Evolutionary conservation across 1,284 basidiomycete genomes (phyloP).

Genomic region (Stygiomarasmius scandens): DNA sequence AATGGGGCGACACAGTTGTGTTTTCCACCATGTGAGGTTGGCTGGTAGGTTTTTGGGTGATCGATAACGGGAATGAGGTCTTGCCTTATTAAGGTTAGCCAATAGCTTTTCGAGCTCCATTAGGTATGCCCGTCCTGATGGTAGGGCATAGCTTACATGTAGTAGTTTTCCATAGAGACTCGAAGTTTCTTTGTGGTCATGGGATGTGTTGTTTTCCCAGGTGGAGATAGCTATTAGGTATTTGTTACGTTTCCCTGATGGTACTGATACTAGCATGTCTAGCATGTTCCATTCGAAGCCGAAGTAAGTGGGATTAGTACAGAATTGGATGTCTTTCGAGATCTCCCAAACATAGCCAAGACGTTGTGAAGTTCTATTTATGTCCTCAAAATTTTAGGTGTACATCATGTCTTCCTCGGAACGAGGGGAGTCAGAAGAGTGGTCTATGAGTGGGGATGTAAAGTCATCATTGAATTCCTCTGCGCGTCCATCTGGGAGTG

Average conservation of each 20-base stretch:
- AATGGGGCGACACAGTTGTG: slow-evolving; percentile 18
- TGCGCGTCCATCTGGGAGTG: slow-evolving; percentile 17
- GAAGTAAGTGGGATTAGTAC: slow-evolving; percentile 25
- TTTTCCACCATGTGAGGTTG: slow-evolving; percentile 44
- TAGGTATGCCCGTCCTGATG: slow-evolving; percentile 34
- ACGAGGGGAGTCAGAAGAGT: slow-evolving; percentile 2
- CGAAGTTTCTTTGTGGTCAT: slow-evolving; percentile 27
- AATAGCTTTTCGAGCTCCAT: slow-evolving; percentile 32
- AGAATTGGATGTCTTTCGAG: slow-evolving; percentile 33
- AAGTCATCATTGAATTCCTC: slow-evolving; percentile 37
- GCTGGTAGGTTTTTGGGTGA: neutral
- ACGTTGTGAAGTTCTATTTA: slow-evolving; percentile 30
- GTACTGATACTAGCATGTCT: slow-evolving; percentile 23
- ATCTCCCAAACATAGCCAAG: slow-evolving; percentile 38
- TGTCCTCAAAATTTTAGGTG: slow-evolving; percentile 28
- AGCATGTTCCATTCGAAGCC: slow-evolving; percentile 36
- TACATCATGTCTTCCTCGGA: slow-evolving; percentile 18
- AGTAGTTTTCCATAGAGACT: slow-evolving; percentile 38
- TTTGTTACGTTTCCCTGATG: slow-evolving; percentile 28
- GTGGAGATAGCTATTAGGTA: slow-evolving; percentile 23
- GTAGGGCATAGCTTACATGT: slow-evolving; percentile 29
- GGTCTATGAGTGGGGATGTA: neutral
- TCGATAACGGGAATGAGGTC: slow-evolving; percentile 29
- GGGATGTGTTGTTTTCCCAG: slow-evolving; percentile 21
- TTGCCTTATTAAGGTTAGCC: slow-evolving; percentile 7